These are phyloP conservation scores for Lasiodiplodia hormozganensis DNA, from an alignment of 2,329 filamentous ascomycete species.

Conservation along the genomic window DNA sequence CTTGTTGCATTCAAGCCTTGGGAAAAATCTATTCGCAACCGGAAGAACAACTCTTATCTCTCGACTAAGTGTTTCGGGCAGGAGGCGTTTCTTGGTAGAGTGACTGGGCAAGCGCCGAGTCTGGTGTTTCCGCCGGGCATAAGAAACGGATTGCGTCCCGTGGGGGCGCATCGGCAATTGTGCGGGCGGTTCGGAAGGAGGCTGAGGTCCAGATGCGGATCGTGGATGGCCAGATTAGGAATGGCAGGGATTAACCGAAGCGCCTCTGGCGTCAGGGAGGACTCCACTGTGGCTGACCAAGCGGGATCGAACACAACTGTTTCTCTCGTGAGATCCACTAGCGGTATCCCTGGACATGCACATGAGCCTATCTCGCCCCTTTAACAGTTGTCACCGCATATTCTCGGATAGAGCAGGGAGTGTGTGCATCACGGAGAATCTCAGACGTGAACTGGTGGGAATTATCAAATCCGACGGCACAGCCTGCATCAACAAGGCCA, in stretches of 20 bases:
- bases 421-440: too few relatives aligned
- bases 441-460: background rate
- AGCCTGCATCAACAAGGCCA: background rate
- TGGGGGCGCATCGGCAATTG: slow-evolving; percentile 9
- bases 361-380: background rate
- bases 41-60: background rate
- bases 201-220: background rate
- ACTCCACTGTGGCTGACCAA: background rate
- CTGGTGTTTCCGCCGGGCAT: background rate
- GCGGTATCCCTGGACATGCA: background rate
- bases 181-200: background rate
- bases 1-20: background rate
- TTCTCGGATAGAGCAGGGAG: background rate
- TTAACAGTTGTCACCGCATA: background rate
- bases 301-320: background rate
- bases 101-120: background rate
- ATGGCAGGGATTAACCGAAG: background rate
- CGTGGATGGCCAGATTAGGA: background rate
- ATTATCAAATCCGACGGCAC: background rate
- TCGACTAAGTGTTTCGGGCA: too few relatives aligned
- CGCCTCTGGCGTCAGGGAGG: background rate
- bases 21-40: background rate
- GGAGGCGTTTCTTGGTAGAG: too few relatives aligned
- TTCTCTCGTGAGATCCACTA: background rate
- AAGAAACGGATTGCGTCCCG: background rate